Base-by-base conservation (phyloP, 129 eudicot species). In the Solidago caesia region DNA sequence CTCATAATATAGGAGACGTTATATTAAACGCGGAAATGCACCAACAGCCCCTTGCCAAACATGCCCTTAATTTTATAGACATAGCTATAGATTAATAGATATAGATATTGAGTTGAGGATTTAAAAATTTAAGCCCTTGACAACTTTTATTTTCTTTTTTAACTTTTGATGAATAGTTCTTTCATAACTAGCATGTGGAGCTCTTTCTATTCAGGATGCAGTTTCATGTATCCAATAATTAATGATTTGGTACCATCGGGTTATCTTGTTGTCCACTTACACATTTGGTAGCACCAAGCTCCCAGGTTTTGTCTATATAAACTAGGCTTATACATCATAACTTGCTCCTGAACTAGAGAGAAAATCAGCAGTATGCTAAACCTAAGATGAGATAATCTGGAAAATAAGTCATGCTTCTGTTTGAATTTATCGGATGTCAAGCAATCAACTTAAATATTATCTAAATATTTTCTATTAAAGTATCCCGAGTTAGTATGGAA, bases 71-170 rank as follows among this genome's bases (percentile, higher is more conserved):
- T 42, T 41, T 16, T 9, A 43, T 9, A 47, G 9, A 29, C 4
- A 43, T 12, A 33, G 39, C 1, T 29, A 29, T 29, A 29, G 39
- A 29, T 29, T 29, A 29, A 29, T 29, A 29, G 39, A 51, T 52
- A 15, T n/a, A 46, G 7, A 29, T 46, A 67, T 15, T 67, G 67
- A 75, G 55, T 75, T 66, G 67, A 76, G 67, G 46, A 76, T 55
- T 67, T 15, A 76, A 55, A 9, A 61, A 33, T 33, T 6, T 29
- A 73, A 73, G 66, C 74, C 82, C 82, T 45, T 65, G 73, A 58
- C 39, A 29, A 2, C 39, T 29, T 29, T 29, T n/a, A n/a, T n/a
- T 29, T 29, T 29, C 2, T 29, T 29, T 29, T 29, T 2, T 1
- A 29, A 29, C 59, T 53, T 11, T 29, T 60, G 15, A 4, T 60